These are phyloP conservation scores for Phanerochaete sordida DNA, from an alignment of 768 basidiomycete genomes.

Conservation along the genomic window DNA sequence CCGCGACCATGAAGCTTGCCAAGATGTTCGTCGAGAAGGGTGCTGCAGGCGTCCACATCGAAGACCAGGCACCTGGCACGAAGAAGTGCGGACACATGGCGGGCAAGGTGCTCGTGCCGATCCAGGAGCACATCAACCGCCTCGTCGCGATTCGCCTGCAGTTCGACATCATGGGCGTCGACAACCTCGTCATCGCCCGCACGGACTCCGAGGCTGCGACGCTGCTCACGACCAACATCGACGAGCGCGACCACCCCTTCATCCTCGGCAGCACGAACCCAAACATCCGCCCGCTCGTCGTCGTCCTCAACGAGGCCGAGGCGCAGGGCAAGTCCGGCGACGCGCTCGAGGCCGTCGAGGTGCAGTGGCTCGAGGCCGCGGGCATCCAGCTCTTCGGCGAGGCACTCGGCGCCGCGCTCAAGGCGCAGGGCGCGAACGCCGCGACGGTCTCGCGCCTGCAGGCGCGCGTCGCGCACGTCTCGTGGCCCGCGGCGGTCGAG, in stretches of 20 bases:
- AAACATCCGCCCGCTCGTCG: conserved; percentile 62
- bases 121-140: conserved; percentile 97
- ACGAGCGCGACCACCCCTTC: conserved; percentile 96
- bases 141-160: conserved; percentile 96
- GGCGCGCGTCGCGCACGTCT: conserved; percentile 58
- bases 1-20: conserved; percentile 97
- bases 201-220: conserved; percentile 99
- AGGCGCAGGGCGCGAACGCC: conserved; percentile 50
- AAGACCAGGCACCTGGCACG: conserved; percentile 96
- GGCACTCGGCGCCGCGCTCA: conserved; percentile 64
- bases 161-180: conserved; percentile 98
- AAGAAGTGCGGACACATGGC: conserved; percentile 97
- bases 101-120: conserved; percentile 94
- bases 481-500: conserved; percentile 63
- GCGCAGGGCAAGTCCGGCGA: conserved; percentile 73
- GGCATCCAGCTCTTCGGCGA: conserved; percentile 77
- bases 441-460: conserved; percentile 58
- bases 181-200: conserved; percentile 88
- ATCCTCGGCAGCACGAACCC: conserved; percentile 90
- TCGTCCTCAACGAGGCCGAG: conserved; percentile 83
- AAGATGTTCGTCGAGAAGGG: conserved; percentile 98
- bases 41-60: conserved; percentile 96
- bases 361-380: conserved; percentile 79
- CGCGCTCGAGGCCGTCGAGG: conserved; percentile 84
- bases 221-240: conserved; percentile 94